Evolutionary conservation across 2,329 filamentous ascomycete species (phyloP).

Genomic region (Colletotrichum costaricense): DNA sequence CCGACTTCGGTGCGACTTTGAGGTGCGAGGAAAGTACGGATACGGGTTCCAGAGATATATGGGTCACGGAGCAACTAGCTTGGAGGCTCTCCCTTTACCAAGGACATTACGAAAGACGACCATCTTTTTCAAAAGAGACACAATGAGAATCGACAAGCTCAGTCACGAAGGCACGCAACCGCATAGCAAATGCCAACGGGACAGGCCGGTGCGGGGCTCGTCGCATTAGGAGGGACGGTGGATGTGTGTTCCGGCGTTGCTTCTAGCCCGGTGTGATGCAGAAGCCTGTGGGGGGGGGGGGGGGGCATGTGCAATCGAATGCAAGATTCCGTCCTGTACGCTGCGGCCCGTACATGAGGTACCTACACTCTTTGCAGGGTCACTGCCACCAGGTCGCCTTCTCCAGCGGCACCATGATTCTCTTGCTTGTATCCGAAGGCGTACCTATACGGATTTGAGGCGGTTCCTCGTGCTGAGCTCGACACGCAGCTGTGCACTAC

Average conservation of each 20-base stretch:
- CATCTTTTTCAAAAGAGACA: neutral
- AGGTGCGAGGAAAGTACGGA: neutral
- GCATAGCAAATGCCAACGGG: neutral
- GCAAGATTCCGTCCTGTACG: constrained; percentile 35
- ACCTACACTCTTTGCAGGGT: neutral
- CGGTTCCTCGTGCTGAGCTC: neutral
- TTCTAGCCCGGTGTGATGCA: constrained; percentile 5
- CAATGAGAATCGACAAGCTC: constrained; percentile 8
- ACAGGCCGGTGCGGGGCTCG: constrained; percentile 15
- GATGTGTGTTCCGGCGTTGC: constrained; percentile 17
- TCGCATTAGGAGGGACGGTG: constrained; percentile 11
- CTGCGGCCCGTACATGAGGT: constrained; percentile 16
- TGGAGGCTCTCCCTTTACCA: neutral
- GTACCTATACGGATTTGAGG: neutral
- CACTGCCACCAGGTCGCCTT: constrained; percentile 10
- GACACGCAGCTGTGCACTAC: neutral
- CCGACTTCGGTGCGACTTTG: constrained; percentile 9
- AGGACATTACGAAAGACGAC: constrained; percentile 3
- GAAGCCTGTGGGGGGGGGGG: constrained; percentile 22
- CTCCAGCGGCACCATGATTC: constrained; percentile 2
- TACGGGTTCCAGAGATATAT: neutral
- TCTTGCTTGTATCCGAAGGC: neutral
- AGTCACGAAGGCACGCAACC: constrained; percentile 18
- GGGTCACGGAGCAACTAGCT: neutral
- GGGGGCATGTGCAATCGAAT: constrained; percentile 26